Evolutionary conservation across 2,329 filamentous ascomycete species (phyloP), one percentile per base, ranked within the genome.

Genomic region (Fusarium algeriense): DNA sequence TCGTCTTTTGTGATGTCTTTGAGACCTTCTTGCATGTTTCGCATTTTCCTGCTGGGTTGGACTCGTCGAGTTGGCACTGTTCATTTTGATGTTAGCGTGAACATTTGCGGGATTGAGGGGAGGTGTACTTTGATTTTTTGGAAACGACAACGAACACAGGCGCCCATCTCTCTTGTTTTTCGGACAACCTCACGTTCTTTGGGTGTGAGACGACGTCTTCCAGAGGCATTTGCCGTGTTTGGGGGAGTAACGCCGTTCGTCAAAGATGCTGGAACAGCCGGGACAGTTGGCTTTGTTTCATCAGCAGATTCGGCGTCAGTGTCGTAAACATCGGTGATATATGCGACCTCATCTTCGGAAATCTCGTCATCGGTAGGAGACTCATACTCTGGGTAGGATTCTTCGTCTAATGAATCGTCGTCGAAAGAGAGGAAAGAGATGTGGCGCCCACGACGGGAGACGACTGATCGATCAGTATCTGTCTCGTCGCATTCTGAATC

Each of bases 1-100:
- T 81, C 4, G 84, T 83, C 67, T 85, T 87, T 41, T 82, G 83
- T 0, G 84, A 86, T 2, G 78, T 78, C 32, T 73, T 77, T 14
- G 78, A 76, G 6, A 85, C 79, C 2, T 70, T 73, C 10, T 75
- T 65, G 66, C 86, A 88, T 4, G 81, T 81, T 5, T 77, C 13
- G 72, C 86, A 88, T 8, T 78, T 74, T 17, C 76, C 78, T 20
- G 78, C 44, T 17, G 78, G 70, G 48, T 81, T 70, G 13, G 71
- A 61, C 13, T 69, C 62, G 58, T 85, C 78, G 23, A 77, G 74
- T 6, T 71, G 52, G 67, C 85, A 86, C 84, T 86, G 26, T 38
- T 48, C 20, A 35, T 48, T 32, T 23, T 23, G 20, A 43, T 26
- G 60, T 71, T 37, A 69, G 67, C 9, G 35, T 45, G 30, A 41